Conservation (phyloP, 306 rosid species). For the Corylus heterophylla region DNA sequence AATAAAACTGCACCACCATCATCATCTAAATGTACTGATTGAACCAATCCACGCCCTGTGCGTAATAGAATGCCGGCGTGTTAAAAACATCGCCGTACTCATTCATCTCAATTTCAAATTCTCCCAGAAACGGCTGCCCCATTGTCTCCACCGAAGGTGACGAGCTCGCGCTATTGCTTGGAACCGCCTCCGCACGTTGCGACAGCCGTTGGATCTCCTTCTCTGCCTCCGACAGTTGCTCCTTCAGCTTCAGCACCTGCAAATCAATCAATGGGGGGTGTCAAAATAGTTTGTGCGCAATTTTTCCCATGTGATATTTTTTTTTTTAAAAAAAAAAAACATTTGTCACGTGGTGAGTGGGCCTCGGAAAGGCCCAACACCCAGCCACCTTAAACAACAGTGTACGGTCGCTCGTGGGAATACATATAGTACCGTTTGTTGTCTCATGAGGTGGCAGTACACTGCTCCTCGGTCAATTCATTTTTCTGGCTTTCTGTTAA, state of each 20-base stretch:
- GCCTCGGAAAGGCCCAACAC: constrained; percentile 43
- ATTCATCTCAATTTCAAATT: constrained; percentile 54
- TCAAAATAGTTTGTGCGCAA: too few relatives aligned
- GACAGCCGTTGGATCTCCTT: constrained; percentile 54
- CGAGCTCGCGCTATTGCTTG: constrained; percentile 62
- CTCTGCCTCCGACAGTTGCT: constrained; percentile 56
- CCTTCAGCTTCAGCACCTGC: constrained; percentile 67
- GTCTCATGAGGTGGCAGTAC: constrained; percentile 57
- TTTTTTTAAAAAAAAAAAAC: background rate
- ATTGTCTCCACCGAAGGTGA: constrained; percentile 56
- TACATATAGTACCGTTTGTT: constrained; percentile 36
- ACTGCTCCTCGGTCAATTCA: constrained; percentile 8
- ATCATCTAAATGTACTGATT: constrained; percentile 39
- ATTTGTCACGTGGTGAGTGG: constrained; percentile 38
- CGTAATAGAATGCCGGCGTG: constrained; percentile 43
- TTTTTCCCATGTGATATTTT: too few relatives aligned
- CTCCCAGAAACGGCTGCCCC: constrained; percentile 62
- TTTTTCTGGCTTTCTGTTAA: background rate
- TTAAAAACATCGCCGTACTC: constrained; percentile 46
- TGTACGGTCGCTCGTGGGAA: constrained; percentile 40
- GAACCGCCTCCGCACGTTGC: constrained; percentile 37
- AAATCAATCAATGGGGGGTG: background rate
- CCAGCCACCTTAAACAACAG: constrained; percentile 31
- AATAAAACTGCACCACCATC: background rate
- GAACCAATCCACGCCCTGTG: constrained; percentile 66